phyloP scores from a whole-genome alignment of 768 basidiomycete species.

The Amanita brunnescens region DNA sequence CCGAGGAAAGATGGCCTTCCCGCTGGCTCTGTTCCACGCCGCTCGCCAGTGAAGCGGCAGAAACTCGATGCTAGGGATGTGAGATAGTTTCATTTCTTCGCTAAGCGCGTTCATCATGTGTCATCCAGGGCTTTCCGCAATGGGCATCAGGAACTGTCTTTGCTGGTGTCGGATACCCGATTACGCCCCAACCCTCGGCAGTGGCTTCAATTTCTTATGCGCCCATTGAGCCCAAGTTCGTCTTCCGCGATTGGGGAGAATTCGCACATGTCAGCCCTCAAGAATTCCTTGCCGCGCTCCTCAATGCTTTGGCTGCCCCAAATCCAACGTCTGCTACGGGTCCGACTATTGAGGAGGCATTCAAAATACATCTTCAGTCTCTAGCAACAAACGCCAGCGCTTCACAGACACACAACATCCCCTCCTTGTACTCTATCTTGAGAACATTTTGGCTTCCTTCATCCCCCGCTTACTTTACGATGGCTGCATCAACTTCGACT shows the following conservation, averaged over 20 bases:
- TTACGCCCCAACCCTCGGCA: constrained; percentile 14
- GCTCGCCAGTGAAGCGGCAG: constrained; percentile 22
- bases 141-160: constrained; percentile 11
- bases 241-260: constrained; percentile 57
- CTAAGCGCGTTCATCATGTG: neutral
- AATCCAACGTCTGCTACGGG: constrained; percentile 55
- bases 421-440: constrained; percentile 65
- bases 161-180: constrained; percentile 17
- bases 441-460: constrained; percentile 83
- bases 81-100: constrained; percentile 2
- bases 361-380: constrained; percentile 67
- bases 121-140: constrained; percentile 1
- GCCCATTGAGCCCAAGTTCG: constrained; percentile 44
- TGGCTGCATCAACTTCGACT: constrained; percentile 64
- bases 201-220: constrained; percentile 16
- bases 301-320: constrained; percentile 51
- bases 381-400: constrained; percentile 42
- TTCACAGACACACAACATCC: constrained; percentile 43
- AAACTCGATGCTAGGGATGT: constrained; percentile 6
- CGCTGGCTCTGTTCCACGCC: constrained; percentile 52
- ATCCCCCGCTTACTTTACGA: constrained; percentile 66
- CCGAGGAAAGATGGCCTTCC: constrained; percentile 79
- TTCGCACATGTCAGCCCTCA: constrained; percentile 48
- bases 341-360: constrained; percentile 65
- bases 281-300: constrained; percentile 46